Evolutionary conservation across 768 basidiomycete species (phyloP), one percentile per base, ranked within the genome.

Genomic region (Boletus reticuloceps): DNA sequence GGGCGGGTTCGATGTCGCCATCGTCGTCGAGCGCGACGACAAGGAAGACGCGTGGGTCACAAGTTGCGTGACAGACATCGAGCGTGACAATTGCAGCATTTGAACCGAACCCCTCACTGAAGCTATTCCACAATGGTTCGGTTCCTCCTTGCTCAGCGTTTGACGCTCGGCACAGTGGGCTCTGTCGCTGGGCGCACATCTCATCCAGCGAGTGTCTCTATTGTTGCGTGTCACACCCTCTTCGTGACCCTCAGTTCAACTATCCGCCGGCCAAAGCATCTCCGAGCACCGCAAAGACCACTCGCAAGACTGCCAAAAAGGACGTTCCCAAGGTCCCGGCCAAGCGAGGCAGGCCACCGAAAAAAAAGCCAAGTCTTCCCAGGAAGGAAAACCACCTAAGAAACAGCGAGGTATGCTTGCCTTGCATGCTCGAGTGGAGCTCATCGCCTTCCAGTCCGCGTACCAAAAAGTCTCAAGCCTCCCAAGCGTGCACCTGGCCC

Each of bases 401-500:
- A 58, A 57, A 14, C 46, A 42, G 48, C 48, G 17, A 41, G 9
- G 72, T 71, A 32, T 20, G 65, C 42, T 22, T 36, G 3, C n/a
- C 7, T 19, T 17, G 25, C 13, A 16, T 22, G 5, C 37, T 13
- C 43, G 11, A 14, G 44, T 6, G 8, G 31, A 34, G 10, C 55
- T 67, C 50, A 67, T 19, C 16, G 20, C 44, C 43, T 37, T 17
- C 39, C n/a, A 64, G 70, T 54, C 9, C 58, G 43, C 42, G 55
- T 63, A 14, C 56, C 56, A 39, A 48, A 48, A 42, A 16, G 46
- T 1, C 58, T 61, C 56, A 61, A 50, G 29, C 71, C 67, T 19
- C 73, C 73, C 9, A 69, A 65, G 39, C 62, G 59, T 27, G 69
- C 69, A 36, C 60, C 57, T 13, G 51, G 50, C n/a, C 56, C 64